Conservation (phyloP, 2,329 filamentous ascomycete genomes). For the Rhexocercosporidium sp. region DNA sequence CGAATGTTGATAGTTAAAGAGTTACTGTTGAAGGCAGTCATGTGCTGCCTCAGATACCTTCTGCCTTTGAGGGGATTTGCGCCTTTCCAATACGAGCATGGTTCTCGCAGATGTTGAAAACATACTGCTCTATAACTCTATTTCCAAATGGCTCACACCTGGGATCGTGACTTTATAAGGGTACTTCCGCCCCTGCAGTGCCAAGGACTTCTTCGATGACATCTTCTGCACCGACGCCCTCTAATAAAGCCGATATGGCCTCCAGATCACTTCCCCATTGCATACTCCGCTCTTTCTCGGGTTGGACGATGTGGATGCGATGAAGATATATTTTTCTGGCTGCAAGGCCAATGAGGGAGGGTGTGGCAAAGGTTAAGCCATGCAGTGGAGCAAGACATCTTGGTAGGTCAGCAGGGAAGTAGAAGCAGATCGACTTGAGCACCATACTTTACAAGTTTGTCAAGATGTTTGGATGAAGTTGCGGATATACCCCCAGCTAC, state of each 20-base stretch:
- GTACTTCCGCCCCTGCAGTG: constrained; percentile 56
- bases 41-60: too few relatives aligned
- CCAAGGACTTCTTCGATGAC: constrained; percentile 69
- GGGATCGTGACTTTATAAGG: constrained; percentile 46
- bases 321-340: constrained; percentile 88
- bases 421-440: background rate
- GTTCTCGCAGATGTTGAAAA: background rate
- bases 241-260: constrained; percentile 70
- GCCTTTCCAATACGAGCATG: background rate
- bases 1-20: too few relatives aligned
- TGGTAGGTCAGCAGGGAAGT: constrained; percentile 37
- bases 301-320: constrained; percentile 71
- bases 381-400: constrained; percentile 82
- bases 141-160: background rate
- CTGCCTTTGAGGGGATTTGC: too few relatives aligned
- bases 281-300: constrained; percentile 81
- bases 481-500: constrained; percentile 81
- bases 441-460: constrained; percentile 64
- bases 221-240: constrained; percentile 63
- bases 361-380: constrained; percentile 78
- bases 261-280: constrained; percentile 86
- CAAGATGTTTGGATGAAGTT: constrained; percentile 77
- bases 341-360: constrained; percentile 81
- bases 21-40: too few relatives aligned
- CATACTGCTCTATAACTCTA: background rate